Base-by-base conservation (phyloP, 2,329 filamentous ascomycete species). In the Aspergillus caelatus region DNA sequence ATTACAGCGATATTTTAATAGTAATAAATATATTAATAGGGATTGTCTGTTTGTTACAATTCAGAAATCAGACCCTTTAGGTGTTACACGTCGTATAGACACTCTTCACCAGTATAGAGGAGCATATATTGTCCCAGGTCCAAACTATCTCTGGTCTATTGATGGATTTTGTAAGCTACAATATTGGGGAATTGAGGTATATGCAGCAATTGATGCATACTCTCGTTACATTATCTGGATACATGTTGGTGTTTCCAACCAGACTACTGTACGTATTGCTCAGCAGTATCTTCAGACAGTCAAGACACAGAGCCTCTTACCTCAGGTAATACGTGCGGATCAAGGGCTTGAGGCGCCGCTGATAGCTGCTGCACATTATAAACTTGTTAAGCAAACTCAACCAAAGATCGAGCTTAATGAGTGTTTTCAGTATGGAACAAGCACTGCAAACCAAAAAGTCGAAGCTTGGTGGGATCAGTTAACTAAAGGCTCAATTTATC, bases 141-240 rank as follows among this genome's bases (percentile, higher is more conserved):
- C 65, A 3, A 70, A 72, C 64, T 62, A 65, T 54, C 63, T 67
- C 4, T 71, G 65, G 65, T 70, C 60, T 39, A 54, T 72, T 56
- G 60, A 72, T 64, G 60, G 63, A 3, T 67, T 71, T 52, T 53
- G 63, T 4, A 72, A 72, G 28, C 39, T 72, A 2, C 50, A 53
- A 8, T 57, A 46, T 21, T 72, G 65, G 56, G 62, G 68, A 4
- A 65, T 72, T 57, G 62, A 71, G 21, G 68, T 72, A 16, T 70
- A 72, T 67, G 65, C 61, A 1, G 63, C 63, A 23, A 70, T 71
- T 50, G 65, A 71, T 66, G 52, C 59, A 0, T 71, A 70, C 50
- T 70, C 63, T 14, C 55, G 61, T 32, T 71, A 69, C 55, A 67
- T 72, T n/a, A 62, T 68, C 3, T 71, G 62, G 70, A 58, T 68